Base-by-base conservation (phyloP, 2,329 filamentous ascomycete genomes). In the Sordariomycetes sp. region DNA sequence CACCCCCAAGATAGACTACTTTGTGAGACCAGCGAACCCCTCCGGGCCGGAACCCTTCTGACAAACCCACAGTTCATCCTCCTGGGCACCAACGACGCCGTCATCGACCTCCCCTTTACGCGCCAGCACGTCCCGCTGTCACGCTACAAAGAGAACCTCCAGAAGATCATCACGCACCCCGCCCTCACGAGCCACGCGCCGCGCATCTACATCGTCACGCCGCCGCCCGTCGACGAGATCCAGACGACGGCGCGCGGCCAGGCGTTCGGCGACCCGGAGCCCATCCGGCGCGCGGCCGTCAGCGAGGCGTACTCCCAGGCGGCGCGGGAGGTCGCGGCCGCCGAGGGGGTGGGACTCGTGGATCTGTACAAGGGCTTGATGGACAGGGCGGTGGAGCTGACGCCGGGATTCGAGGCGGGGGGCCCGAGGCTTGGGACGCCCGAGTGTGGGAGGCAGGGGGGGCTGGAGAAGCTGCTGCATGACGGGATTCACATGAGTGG, bases 71-170 rank as follows among this genome's bases (percentile, higher is more conserved):
- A 90, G 87, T 75, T 87, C 45, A 72, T 96, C 59, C 85, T 95
- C 62, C 84, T 96, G 60, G 94, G 94, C 20, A 89, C 94, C 63
- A 97, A 99, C 67, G 94, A 97, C 70, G 86, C 92, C 3, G 84
- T 84, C 57, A 69, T 95, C 3, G 79, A 82, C 3, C 73, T 80
- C 42, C 75, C 78, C 4, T 75, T 76, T 3, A 83, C 81, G 55
- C 74, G 76, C 10, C 94, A 97, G 70, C 84, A 92, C 68, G 80
- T 97, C 8, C 81, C 89, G 1, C 70, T 96, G n/a, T 78, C 85
- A 1, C 72, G 82, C 60, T 58, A 90, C 74, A 83, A 81, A 67
- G 71, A 78, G 57, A 95, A 96, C 65, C 71, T 96, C 53, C 76
- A 70, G 61, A 75, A 74, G 28, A 89, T 97, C 63, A 72, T 95